phyloP scores from a whole-genome alignment of 257 asterid species.

The Ilex asprella region DNA sequence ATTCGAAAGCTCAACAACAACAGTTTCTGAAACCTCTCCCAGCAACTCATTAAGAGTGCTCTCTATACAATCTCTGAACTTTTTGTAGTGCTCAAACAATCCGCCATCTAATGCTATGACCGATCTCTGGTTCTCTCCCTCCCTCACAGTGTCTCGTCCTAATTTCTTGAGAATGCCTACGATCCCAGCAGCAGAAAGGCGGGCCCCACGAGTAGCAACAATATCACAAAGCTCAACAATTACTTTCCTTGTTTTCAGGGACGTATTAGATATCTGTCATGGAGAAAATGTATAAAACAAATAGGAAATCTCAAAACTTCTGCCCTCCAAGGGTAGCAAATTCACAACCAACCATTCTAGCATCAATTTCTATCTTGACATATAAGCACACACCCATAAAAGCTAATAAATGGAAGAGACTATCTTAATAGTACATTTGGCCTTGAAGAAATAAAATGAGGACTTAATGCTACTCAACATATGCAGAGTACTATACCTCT shows the following conservation, averaged over 20 bases:
- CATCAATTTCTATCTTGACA: background rate
- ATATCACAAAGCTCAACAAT: constrained; percentile 59
- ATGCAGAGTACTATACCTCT: constrained; percentile 40
- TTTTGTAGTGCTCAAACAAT: constrained; percentile 62
- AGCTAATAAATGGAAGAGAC: background rate
- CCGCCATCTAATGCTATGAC: constrained; percentile 80
- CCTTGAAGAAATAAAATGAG: background rate
- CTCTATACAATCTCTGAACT: constrained; percentile 55
- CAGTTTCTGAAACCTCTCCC: constrained; percentile 38
- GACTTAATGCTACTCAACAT: background rate
- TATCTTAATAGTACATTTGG: too few species aligned
- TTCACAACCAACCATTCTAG: background rate
- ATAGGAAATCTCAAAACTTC: background rate
- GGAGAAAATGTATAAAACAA: background rate
- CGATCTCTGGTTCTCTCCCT: constrained; percentile 48
- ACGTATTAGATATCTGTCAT: constrained; percentile 50
- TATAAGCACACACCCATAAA: background rate
- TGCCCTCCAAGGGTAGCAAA: background rate
- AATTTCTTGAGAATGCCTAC: constrained; percentile 68
- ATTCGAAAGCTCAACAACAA: constrained; percentile 42
- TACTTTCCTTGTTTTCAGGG: constrained; percentile 55
- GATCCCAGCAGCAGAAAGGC: constrained; percentile 81
- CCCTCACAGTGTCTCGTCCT: constrained; percentile 55
- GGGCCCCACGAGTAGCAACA: constrained; percentile 77
- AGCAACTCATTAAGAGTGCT: constrained; percentile 58